Percentiles rank a stretch among this genome's conserved stretches.
Conservation (phyloP, 1,284 basidiomycete genomes). For the Wallemia mellicola region DNA sequence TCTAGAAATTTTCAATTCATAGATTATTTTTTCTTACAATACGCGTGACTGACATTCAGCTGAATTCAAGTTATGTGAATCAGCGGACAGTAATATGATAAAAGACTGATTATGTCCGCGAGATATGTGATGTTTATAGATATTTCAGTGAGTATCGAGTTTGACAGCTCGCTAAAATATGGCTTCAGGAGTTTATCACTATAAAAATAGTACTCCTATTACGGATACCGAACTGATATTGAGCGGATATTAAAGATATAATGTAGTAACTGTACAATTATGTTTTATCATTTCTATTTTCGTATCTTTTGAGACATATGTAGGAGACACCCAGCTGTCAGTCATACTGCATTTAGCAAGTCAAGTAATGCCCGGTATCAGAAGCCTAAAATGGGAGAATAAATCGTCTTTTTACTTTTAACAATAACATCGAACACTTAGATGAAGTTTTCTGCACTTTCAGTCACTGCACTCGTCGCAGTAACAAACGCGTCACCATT, state of each 20-base stretch:
- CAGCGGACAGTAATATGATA: background rate
- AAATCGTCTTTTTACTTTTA: background rate
- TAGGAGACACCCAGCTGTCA: too few species aligned
- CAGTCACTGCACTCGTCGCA: background rate
- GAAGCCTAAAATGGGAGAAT: background rate
- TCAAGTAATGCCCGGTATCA: background rate
- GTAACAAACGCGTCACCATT: background rate
- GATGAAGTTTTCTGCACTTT: background rate
- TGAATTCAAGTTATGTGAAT: too few species aligned
- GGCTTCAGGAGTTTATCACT: too few species aligned
- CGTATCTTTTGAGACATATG: too few species aligned
- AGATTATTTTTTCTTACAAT: too few species aligned
- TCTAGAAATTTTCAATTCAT: too few species aligned
- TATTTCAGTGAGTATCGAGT: background rate
- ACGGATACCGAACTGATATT: too few species aligned
- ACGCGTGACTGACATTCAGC: too few species aligned
- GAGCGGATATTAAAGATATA: too few species aligned
- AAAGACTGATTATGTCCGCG: background rate
- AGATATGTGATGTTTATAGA: background rate
- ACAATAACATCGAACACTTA: background rate
- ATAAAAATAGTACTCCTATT: too few species aligned
- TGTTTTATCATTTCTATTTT: background rate
- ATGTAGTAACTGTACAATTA: too few species aligned
- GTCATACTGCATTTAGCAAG: background rate
- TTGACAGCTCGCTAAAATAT: background rate